Conservation (phyloP, 2,329 filamentous ascomycete genomes). For the Hypoxylon sp. region DNA sequence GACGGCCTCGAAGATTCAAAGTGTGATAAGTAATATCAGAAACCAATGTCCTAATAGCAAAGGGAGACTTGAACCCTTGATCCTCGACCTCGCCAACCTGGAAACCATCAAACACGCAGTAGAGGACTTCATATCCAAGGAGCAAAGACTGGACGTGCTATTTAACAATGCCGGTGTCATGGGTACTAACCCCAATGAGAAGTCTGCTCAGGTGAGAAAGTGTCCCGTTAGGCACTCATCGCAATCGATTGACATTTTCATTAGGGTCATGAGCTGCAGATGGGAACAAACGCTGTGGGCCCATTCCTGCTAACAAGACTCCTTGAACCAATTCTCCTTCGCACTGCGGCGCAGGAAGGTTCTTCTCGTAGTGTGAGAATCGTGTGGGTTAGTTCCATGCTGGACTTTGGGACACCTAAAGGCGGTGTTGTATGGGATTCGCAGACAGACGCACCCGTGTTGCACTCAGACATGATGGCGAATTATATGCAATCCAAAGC, state of each 20-base stretch:
- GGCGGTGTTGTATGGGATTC: slow-evolving; percentile 24
- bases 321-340: slow-evolving; percentile 29
- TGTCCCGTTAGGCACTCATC: accelerated
- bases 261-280: slow-evolving; percentile 52
- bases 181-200: slow-evolving; percentile 29
- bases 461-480: slow-evolving; percentile 19
- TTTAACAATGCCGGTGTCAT: slow-evolving; percentile 46
- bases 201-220: slow-evolving; percentile 20
- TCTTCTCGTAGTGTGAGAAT: slow-evolving; percentile 15
- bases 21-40: slow-evolving; percentile 20
- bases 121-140: slow-evolving; percentile 35
- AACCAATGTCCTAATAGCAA: background rate
- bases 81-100: slow-evolving; percentile 35
- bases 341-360: slow-evolving; percentile 4
- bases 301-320: slow-evolving; percentile 44
- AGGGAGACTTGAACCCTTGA: slow-evolving; percentile 16
- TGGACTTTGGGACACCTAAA: slow-evolving; percentile 23
- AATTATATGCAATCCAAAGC: slow-evolving; percentile 37
- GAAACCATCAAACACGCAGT: slow-evolving; percentile 35
- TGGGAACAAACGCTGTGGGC: slow-evolving; percentile 51
- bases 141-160: slow-evolving; percentile 44
- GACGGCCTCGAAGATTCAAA: slow-evolving; percentile 11
- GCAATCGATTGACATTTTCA: slow-evolving; percentile 7
- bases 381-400: slow-evolving; percentile 35
- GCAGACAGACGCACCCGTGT: slow-evolving; percentile 1